Evolutionary conservation across 345 rosid species (phyloP), one percentile per base, ranked within the genome.

Genomic region (Carallia brachiata): DNA sequence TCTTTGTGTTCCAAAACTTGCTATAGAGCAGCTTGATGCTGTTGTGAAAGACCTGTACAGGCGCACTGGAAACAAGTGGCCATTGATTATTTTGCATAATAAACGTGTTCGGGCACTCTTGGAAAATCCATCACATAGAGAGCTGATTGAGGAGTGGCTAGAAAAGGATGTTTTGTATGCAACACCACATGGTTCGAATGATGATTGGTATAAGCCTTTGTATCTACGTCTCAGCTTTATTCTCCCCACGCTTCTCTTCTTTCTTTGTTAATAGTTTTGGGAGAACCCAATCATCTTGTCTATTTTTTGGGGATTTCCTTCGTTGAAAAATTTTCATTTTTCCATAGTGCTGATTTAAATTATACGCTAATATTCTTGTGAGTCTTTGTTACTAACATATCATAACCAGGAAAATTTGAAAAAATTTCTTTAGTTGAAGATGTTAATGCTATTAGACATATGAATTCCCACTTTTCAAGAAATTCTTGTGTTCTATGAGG

Each of bases 161-260:
- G 70, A 77, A 58, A 80, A 84, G 37, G 91, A 84, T 61, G 83
- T 84, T 71, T 73, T 93, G 18, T 91, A 88, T 70, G 66, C 82
- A 18, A 91, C 98, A 7, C 97, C 98, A 39, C 84, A 83, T 66
- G 97, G 98, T 68, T 90, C 97, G 28, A 91, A 93, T 75, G 97
- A 93, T 86, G 97, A 91, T 78, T 93, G 98, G 96, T 93, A 83
- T 58, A 44, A 50, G 7, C 23, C 23, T 23, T 23, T 23, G 23
- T 0, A 32, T 32, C 34, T 23, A 23, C 34, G 4, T 32, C 34
- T 32, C 34, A 32, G 34, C 34, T 32, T 32, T 32, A 32, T 32
- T 32, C 34, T 23, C 34, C 34, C 34, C 34, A 32, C 34, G 2
- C 34, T 3, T 12, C 48, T 44, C 4, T 44, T 44, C 4, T 10